These are phyloP conservation scores for Sporothrix protearum DNA, from an alignment of 2,329 filamentous ascomycete genomes.

Conservation along the genomic window DNA sequence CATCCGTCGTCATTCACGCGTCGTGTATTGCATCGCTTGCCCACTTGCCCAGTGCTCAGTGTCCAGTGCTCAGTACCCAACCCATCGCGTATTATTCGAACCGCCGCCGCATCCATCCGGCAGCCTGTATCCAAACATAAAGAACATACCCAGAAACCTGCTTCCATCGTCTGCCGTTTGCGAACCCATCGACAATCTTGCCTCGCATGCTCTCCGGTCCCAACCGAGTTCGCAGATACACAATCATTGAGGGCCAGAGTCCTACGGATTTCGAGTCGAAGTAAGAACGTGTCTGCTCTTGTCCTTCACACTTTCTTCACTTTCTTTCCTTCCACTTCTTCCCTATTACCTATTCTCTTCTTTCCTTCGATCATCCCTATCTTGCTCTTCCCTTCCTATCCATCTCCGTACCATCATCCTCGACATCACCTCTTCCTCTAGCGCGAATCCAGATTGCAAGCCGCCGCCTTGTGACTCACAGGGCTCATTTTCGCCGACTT, in stretches of 20 bases:
- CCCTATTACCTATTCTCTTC: not conserved
- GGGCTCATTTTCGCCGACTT: not conserved
- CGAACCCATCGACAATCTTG: not conserved
- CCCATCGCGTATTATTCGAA: not conserved
- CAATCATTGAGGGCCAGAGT: constrained; percentile 2
- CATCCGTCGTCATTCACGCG: not conserved
- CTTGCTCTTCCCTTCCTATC: constrained; percentile 19
- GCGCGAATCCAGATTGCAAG: constrained; percentile 10
- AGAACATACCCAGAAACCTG: not conserved
- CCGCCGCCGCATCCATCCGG: constrained; percentile 9
- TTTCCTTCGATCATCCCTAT: not conserved
- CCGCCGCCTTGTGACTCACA: constrained; percentile 19
- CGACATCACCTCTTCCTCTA: not conserved
- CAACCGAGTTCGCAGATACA: constrained; percentile 6
- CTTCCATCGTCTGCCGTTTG: not conserved
- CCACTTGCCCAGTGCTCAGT: not conserved
- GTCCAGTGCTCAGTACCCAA: not conserved
- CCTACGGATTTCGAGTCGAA: constrained; percentile 18
- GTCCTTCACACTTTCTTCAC: not conserved
- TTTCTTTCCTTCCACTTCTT: not conserved
- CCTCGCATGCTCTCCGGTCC: constrained; percentile 12
- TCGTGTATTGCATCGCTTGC: constrained; percentile 6
- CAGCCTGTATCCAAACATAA: not conserved
- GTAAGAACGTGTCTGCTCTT: constrained; percentile 5
- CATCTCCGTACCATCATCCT: constrained; percentile 24